These are phyloP conservation scores for Coemansia furcata DNA, from an alignment of 192 early-diverging fungal species.

Conservation along the genomic window DNA sequence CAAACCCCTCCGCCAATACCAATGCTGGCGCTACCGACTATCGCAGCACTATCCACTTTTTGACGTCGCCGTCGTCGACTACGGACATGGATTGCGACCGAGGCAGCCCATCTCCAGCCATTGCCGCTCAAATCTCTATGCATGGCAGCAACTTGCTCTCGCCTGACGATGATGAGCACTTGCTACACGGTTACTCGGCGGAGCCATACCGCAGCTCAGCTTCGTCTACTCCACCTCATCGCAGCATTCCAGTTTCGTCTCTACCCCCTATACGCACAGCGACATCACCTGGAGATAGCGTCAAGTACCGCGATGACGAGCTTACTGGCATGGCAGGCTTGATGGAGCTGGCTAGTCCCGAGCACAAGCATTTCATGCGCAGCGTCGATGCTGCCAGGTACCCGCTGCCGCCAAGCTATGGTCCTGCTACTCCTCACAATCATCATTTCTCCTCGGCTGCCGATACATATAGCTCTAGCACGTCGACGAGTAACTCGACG, in stretches of 20 bases:
- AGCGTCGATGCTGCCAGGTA: conserved; percentile 20
- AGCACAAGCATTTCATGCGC: conserved; percentile 14
- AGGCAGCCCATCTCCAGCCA: not conserved
- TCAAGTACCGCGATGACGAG: conserved; percentile 48
- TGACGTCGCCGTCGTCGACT: conserved; percentile 43
- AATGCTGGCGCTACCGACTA: conserved; percentile 28
- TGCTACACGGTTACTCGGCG: conserved; percentile 9
- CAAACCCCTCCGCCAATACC: conserved; percentile 1
- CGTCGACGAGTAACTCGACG: conserved; percentile 35
- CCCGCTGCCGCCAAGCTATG: conserved; percentile 2
- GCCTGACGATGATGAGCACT: conserved; percentile 6
- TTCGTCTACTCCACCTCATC: conserved; percentile 24
- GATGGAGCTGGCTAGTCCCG: conserved; percentile 49
- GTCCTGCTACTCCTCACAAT: not conserved
- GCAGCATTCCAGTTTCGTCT: conserved; percentile 14
- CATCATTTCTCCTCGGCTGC: conserved; percentile 9
- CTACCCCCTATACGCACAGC: conserved; percentile 33
- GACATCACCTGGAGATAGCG: not conserved
- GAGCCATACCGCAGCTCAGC: conserved; percentile 9
- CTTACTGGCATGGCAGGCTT: conserved; percentile 50
- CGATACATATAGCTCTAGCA: conserved; percentile 34
- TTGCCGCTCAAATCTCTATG: conserved; percentile 19
- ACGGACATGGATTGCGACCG: conserved; percentile 27
- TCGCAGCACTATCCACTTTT: conserved; percentile 49
- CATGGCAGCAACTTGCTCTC: conserved; percentile 40